Evolutionary conservation across 148 eudicot species (phyloP), one percentile per base, ranked within the genome.

Genomic region (Amaranthus palmeri): DNA sequence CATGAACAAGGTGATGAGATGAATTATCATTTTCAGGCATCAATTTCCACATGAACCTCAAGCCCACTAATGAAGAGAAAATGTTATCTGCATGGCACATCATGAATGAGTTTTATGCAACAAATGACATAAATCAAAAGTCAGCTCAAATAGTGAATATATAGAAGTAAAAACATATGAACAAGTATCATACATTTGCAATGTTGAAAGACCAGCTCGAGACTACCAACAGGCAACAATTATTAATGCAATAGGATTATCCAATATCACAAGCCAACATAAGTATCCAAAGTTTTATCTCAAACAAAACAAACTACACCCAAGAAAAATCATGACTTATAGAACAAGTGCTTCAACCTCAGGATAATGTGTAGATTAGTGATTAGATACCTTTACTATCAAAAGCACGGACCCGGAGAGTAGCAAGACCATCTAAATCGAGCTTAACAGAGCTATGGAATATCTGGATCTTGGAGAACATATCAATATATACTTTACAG

Each of bases 391-490:
- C 96, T 92, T 88, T 87, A 53, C 66, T 78, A 68, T 92, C 97
- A 86, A 92, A 92, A 68, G 96, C 97, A 79, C 87, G 97, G 62
- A 88, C 88, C 4, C 86, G 89, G 5, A 92, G 91, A 80, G 96
- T 92, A 49, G 93, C 86, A 76, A 92, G 97, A 74, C 96, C 97
- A 67, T 88, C 97, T 59, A 92, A 82, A 76, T 92, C 97, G 75
- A 92, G 96, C 74, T 92, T 92, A 72, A 90, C 75, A 50, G 97
- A 92, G 81, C 81, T 90, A 72, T 92, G 97, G 78, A 92, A 92
- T 69, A 92, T 90, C 78, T 88, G 93, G 63, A 92, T 87, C 82
- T 92, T 88, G 71, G 93, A 82, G 68, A 92, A 84, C 74, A 85
- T 82, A 80, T 92, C 97, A 76, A 92, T 85, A 70, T 84, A 92